Percentiles rank a stretch among this genome's conserved stretches.
Conservation (phyloP, 805 yeast species). For the Priceomyces melissophilus region DNA sequence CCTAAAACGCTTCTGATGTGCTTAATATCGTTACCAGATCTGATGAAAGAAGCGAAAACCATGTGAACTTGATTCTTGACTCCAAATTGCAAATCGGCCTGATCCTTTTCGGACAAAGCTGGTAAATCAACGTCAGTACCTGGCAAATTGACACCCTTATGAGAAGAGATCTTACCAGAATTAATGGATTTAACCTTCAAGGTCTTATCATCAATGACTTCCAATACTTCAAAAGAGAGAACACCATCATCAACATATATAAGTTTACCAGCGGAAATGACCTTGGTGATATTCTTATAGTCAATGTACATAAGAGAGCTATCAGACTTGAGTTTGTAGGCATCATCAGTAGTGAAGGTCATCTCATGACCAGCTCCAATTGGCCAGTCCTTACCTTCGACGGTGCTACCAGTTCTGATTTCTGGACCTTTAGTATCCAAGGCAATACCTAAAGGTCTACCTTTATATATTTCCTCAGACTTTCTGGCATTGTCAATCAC, state of each 20-base stretch:
- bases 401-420: conserved; percentile 97
- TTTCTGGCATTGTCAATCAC: conserved; percentile 95
- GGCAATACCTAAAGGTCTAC: conserved; percentile 98
- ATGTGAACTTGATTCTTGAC: conserved; percentile 97
- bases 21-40: conserved; percentile 85
- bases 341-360: conserved; percentile 89
- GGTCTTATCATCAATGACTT: conserved; percentile 74
- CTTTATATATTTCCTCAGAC: conserved; percentile 84
- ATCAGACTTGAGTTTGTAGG: conserved; percentile 67
- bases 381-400: conserved; percentile 74
- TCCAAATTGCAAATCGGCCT: conserved; percentile 88
- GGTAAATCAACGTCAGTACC: conserved; percentile 99
- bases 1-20: conserved; percentile 93
- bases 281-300: conserved; percentile 95
- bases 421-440: conserved; percentile 99
- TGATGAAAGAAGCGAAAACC: conserved; percentile 97
- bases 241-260: conserved; percentile 98
- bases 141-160: conserved; percentile 99
- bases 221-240: conserved; percentile 86
- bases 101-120: conserved; percentile 95
- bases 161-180: conserved; percentile 93
- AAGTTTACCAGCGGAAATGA: conserved; percentile 80
- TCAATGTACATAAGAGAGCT: conserved; percentile 85
- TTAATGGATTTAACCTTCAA: conserved; percentile 86
- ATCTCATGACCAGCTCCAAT: conserved; percentile 83